Evolutionary conservation across 2,329 filamentous ascomycete species (phyloP), one percentile per base, ranked within the genome.

Genomic region (Colletotrichum truncatum): DNA sequence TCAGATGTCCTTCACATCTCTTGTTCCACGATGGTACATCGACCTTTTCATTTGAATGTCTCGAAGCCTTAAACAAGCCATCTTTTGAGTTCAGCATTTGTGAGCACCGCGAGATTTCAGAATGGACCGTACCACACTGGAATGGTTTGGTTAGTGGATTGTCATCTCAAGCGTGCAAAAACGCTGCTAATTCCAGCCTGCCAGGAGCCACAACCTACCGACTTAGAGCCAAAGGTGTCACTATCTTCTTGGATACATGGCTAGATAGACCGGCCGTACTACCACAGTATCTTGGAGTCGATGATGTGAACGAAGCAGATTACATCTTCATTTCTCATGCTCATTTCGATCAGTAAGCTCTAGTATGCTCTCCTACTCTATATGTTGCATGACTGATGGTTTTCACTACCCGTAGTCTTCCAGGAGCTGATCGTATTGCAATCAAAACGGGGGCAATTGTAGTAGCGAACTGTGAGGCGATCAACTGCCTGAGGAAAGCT

Each of bases 241-340:
- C 25, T 0, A 34, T 45, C 4, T 55, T 55, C 12, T 38, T 43
- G 0, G 52, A 55, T 2, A 45, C 52, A 4, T 55, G 52, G 52
- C 52, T 55, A 4, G 52, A 55, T 5, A 43, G 14, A 1, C 52
- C 52, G 4, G 28, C 26, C 4, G 26, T 9, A 8, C 34, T 71
- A 34, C 48, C 52, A 1, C 43, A 28, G 5, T 67, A 61, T 43
- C 64, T 72, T 5, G 48, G 46, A 2, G 39, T 68, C 8, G 66
- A 71, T 4, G 68, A 72, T 25, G 69, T 73, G 1, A 26, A 26
- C 4, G 67, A 70, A 16, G 63, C 54, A 12, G 71, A 73, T 54
- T 73, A 73, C 26, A 73, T 73, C 14, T 66, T 73, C 48, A 73
- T 73, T 23, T 70, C 62, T 4, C 71, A 69, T 43, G 69, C 71